Percentiles rank a stretch among this genome's conserved stretches.
Conservation (phyloP, 345 rosid genomes). For the Firmiana major region DNA sequence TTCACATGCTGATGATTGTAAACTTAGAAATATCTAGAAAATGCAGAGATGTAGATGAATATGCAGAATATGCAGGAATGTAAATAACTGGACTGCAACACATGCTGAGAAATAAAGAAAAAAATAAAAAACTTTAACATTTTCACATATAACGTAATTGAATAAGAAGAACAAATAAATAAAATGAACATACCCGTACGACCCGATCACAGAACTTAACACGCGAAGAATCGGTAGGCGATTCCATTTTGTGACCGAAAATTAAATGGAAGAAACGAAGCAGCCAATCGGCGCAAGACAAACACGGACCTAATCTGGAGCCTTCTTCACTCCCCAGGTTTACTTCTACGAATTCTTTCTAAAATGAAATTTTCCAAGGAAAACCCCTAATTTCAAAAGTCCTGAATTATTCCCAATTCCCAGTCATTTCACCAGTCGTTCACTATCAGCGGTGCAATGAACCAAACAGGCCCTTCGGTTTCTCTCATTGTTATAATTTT, state of each 20-base stretch:
- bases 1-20: neutral
- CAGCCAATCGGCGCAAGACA: constrained; percentile 52
- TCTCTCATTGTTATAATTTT: neutral
- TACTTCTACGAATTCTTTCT: constrained; percentile 8
- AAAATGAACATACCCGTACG: constrained; percentile 35
- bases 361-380: neutral
- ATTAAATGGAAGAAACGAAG: constrained; percentile 35
- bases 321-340: constrained; percentile 62
- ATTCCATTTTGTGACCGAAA: constrained; percentile 43
- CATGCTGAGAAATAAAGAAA: neutral
- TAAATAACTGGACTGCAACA: too few species aligned
- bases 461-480: neutral
- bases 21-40: too few species aligned
- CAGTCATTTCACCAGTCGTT: neutral
- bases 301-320: constrained; percentile 46
- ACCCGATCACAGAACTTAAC: constrained; percentile 45
- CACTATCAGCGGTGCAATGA: neutral
- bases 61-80: too few species aligned
- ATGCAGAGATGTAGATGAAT: too few species aligned
- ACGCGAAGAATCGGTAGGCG: constrained; percentile 36
- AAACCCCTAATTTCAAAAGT: constrained; percentile 1
- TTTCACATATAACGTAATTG: constrained; percentile 1
- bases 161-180: neutral
- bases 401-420: neutral
- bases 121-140: neutral